Evolutionary conservation across 202 grass and related monocot species (phyloP).

Genomic region (Cymbopogon flexuosus): DNA sequence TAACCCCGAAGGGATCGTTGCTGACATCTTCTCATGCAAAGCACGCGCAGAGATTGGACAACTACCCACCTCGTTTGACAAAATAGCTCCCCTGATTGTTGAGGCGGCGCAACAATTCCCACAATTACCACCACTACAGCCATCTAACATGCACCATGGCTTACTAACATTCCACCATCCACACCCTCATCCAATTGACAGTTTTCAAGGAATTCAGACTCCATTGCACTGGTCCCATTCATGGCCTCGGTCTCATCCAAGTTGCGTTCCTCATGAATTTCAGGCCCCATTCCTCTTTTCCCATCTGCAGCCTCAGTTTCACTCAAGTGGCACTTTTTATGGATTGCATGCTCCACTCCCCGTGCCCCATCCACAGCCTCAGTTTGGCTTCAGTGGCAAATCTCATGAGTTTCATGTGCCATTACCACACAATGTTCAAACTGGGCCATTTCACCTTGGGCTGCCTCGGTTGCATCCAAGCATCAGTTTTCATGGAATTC

Average conservation of each 20-base stretch:
- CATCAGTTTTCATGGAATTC: not conserved
- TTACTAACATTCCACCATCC: not conserved
- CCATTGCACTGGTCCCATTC: not conserved
- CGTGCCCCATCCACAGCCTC: slow-evolving; percentile 4
- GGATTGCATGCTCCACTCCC: not conserved
- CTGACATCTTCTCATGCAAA: slow-evolving; percentile 23
- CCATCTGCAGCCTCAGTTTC: not conserved
- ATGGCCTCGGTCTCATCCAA: not conserved
- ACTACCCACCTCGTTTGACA: slow-evolving; percentile 17
- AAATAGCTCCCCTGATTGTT: slow-evolving; percentile 37
- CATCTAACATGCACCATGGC: not conserved
- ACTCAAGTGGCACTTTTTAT: not conserved
- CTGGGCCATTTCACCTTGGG: not conserved
- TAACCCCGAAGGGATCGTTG: slow-evolving; percentile 24
- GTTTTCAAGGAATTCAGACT: not conserved
- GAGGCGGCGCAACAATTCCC: not conserved
- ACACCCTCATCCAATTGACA: not conserved
- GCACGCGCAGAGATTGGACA: slow-evolving; percentile 16
- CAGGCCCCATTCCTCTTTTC: not conserved
- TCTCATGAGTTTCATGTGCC: not conserved
- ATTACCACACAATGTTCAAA: not conserved
- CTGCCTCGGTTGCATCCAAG: slow-evolving; percentile 1
- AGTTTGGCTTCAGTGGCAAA: not conserved
- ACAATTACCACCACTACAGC: not conserved
- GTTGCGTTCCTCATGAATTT: not conserved